These are phyloP conservation scores for Thelephora terrestris DNA, from an alignment of 1,284 basidiomycete genomes.

Conservation along the genomic window DNA sequence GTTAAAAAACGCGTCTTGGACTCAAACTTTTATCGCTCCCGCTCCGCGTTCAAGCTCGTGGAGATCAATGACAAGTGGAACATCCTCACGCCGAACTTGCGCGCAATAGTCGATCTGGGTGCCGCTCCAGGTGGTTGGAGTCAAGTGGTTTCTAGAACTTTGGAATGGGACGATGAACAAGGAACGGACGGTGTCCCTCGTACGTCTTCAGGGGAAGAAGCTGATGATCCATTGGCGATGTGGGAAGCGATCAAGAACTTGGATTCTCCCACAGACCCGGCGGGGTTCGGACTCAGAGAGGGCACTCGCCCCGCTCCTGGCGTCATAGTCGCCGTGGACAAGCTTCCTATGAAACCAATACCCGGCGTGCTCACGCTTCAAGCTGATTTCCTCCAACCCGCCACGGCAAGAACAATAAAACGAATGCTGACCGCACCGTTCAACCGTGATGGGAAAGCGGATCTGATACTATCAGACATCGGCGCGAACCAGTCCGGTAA, in stretches of 20 bases:
- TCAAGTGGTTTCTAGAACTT: constrained; percentile 61
- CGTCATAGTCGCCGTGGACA: constrained; percentile 64
- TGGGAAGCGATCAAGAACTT: not conserved
- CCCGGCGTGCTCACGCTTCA: constrained; percentile 58
- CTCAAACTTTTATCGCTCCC: constrained; percentile 52
- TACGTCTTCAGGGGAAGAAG: constrained; percentile 4
- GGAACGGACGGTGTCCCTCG: constrained; percentile 1
- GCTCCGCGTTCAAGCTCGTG: constrained; percentile 80
- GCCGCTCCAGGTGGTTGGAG: constrained; percentile 87
- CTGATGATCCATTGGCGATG: not conserved
- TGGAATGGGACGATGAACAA: constrained; percentile 23
- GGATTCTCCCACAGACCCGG: not conserved
- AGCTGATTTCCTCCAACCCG: constrained; percentile 63
- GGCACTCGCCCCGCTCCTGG: constrained; percentile 19
- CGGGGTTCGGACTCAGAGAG: constrained; percentile 10
- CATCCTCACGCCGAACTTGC: constrained; percentile 45
- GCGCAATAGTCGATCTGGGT: constrained; percentile 71
- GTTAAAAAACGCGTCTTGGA: constrained; percentile 44
- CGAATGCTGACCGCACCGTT: constrained; percentile 29
- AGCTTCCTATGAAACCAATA: constrained; percentile 59
- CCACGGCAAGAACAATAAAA: constrained; percentile 39
- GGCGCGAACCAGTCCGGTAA: constrained; percentile 65
- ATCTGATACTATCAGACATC: constrained; percentile 73
- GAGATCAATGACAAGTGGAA: constrained; percentile 50
- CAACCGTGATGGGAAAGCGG: constrained; percentile 40